These are phyloP conservation scores for Verbena officinalis DNA, from an alignment of 257 asterid genomes.

Conservation along the genomic window DNA sequence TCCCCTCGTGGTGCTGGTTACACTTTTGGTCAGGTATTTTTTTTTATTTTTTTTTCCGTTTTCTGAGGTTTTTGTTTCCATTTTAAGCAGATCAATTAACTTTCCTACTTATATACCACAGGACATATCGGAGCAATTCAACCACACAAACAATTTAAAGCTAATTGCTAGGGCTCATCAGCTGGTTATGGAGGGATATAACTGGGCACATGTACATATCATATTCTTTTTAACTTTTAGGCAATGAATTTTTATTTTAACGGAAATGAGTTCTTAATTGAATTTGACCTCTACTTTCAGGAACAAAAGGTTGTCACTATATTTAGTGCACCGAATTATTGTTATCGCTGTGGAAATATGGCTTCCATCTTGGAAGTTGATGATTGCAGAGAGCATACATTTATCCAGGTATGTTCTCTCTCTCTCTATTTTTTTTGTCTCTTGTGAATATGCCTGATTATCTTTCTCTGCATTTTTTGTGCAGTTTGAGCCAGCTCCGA, in stretches of 20 bases:
- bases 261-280: constrained; percentile 20
- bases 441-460: too few relatives aligned
- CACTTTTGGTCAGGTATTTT: constrained; percentile 77
- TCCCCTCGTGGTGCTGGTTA: constrained; percentile 94
- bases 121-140: constrained; percentile 89
- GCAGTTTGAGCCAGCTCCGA: constrained; percentile 87
- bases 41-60: too few relatives aligned
- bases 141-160: constrained; percentile 71
- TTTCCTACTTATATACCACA: constrained; percentile 29
- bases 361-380: constrained; percentile 87
- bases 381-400: constrained; percentile 74
- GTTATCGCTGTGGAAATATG: constrained; percentile 88
- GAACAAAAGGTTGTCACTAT: constrained; percentile 87
- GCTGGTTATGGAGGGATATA: constrained; percentile 91
- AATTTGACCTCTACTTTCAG: constrained; percentile 35
- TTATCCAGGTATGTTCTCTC: constrained; percentile 59
- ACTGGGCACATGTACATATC: constrained; percentile 80
- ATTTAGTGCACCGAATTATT: constrained; percentile 83
- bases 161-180: constrained; percentile 92
- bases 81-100: constrained; percentile 1
- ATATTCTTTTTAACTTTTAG: constrained; percentile 5
- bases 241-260: background rate
- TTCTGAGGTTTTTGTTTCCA: constrained; percentile 1
- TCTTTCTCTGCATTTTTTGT: background rate
- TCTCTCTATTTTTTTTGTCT: too few relatives aligned